Percentiles rank a stretch among this genome's conserved stretches.
Conservation (phyloP, 768 basidiomycete species). For the Naganishia onofrii region DNA sequence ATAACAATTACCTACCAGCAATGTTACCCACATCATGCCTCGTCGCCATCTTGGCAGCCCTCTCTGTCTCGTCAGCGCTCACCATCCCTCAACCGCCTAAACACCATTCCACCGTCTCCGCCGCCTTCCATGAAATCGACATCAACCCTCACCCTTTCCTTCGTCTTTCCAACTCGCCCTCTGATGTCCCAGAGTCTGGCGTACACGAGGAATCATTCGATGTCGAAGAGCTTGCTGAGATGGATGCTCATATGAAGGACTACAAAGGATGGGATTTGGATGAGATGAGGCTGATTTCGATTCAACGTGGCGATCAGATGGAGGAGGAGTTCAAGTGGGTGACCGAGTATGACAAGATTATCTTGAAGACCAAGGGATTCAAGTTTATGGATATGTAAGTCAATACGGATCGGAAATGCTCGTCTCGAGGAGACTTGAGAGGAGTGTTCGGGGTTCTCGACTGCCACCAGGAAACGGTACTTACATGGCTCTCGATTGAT, state of each 20-base stretch:
- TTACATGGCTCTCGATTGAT: constrained; percentile 5
- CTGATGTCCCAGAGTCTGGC: not conserved
- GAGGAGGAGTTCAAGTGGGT: constrained; percentile 68
- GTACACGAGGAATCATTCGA: not conserved
- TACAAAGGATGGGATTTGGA: constrained; percentile 26
- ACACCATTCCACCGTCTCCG: not conserved
- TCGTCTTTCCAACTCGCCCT: constrained; percentile 21
- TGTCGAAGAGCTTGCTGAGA: constrained; percentile 4
- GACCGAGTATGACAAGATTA: constrained; percentile 87
- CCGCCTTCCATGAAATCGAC: constrained; percentile 2
- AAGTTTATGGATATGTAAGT: constrained; percentile 77
- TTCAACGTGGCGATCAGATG: not conserved
- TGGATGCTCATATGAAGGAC: constrained; percentile 21
- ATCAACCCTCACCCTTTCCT: constrained; percentile 27
- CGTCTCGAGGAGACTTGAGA: too few relatives aligned
- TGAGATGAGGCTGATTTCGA: constrained; percentile 28
- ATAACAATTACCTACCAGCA: constrained; percentile 8
- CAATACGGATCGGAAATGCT: not conserved
- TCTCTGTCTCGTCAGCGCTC: constrained; percentile 11
- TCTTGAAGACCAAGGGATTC: constrained; percentile 70
- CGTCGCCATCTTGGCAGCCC: constrained; percentile 26
- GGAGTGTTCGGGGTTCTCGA: not conserved
- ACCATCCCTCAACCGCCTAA: constrained; percentile 12
- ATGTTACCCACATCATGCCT: constrained; percentile 41
- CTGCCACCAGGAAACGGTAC: not conserved